Evolutionary conservation across 2,329 filamentous ascomycete species (phyloP), one percentile per base, ranked within the genome.

Genomic region (Tetracladium maxilliforme): DNA sequence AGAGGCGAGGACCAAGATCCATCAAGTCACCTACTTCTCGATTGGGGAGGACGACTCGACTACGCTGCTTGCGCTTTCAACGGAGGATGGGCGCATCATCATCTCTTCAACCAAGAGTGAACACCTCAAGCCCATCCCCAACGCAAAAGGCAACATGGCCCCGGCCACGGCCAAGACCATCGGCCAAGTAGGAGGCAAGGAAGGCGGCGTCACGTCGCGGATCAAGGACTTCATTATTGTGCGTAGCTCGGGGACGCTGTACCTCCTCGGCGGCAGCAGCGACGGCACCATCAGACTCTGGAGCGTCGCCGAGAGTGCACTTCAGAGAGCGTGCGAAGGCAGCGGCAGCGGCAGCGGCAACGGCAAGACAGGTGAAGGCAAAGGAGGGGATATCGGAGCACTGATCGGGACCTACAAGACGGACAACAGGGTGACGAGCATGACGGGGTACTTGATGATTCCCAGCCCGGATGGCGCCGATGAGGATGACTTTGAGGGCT

Each of bases 141-240:
- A 36, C 15, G 32, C 31, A 2, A 34, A 43, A 32, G 28, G 35
- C 34, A 28, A 46, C 38, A 21, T 47, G 51, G 38, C 31, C 7
- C 8, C 8, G 19, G 40, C 48, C 13, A 45, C 49, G 12, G 78
- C 78, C 19, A 67, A 70, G 40, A 59, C 78, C 11, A 45, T 90
- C 9, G 81, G 72, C n/a, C 70, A 86, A 39, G 47, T 95, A 8
- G 87, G 86, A 20, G 86, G 86, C 9, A 70, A 68, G 36, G 61
- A 67, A 16, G 64, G 61, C 3, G 76, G 73, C 1, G 64, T 90
- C 24, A 52, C 55, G 4, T 66, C 70, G 8, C 71, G 90, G 25
- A 73, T 95, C 48, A 98, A 95, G 54, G 86, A 93, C 44, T 94
- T 95, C 48, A 66, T 72, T 30, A 52, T 84, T 17, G 40, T 90